phyloP scores from a whole-genome alignment of 1,284 basidiomycete genomes.

The Farysia itapuensis region DNA sequence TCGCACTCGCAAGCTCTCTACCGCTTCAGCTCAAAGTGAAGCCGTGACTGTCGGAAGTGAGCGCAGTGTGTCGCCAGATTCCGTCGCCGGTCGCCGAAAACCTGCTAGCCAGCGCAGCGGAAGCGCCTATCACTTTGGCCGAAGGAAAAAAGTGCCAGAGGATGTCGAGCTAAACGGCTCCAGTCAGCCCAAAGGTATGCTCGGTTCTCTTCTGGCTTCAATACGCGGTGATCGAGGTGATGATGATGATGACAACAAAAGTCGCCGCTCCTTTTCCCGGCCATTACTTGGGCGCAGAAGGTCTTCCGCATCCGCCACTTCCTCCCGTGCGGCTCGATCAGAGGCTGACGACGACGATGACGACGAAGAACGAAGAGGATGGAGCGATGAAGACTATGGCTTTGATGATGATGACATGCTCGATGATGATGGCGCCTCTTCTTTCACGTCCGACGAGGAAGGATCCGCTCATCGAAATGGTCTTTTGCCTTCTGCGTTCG shows the following conservation, averaged over 20 bases:
- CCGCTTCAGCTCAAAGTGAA: slow-evolving; percentile 26
- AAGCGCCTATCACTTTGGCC: slow-evolving; percentile 37
- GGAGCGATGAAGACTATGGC: slow-evolving; percentile 45
- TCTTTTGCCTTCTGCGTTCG: slow-evolving; percentile 52
- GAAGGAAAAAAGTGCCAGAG: slow-evolving; percentile 17
- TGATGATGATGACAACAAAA: slow-evolving; percentile 35
- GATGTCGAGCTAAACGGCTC: slow-evolving; percentile 23
- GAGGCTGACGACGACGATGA: slow-evolving; percentile 26
- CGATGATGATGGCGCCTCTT: slow-evolving; percentile 29
- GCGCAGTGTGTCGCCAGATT: slow-evolving; percentile 30
- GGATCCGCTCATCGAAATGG: slow-evolving; percentile 35
- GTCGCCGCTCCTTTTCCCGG: slow-evolving; percentile 31
- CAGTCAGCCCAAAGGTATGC: slow-evolving; percentile 41
- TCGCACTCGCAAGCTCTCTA: slow-evolving; percentile 26
- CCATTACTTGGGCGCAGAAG: slow-evolving; percentile 38
- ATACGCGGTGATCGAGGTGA: slow-evolving; percentile 42
- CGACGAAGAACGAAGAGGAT: slow-evolving; percentile 30
- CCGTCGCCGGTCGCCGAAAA: slow-evolving; percentile 24
- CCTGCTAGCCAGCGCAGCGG: slow-evolving; percentile 40
- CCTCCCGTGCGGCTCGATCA: slow-evolving; percentile 18
- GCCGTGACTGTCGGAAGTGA: slow-evolving; percentile 28
- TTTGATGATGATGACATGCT: slow-evolving; percentile 34
- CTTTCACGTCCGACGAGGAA: slow-evolving; percentile 47
- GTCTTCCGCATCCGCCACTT: slow-evolving; percentile 27
- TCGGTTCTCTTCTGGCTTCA: slow-evolving; percentile 53